Conservation (phyloP, 768 basidiomycete genomes). For the Sporobolomyces roseus region DNA sequence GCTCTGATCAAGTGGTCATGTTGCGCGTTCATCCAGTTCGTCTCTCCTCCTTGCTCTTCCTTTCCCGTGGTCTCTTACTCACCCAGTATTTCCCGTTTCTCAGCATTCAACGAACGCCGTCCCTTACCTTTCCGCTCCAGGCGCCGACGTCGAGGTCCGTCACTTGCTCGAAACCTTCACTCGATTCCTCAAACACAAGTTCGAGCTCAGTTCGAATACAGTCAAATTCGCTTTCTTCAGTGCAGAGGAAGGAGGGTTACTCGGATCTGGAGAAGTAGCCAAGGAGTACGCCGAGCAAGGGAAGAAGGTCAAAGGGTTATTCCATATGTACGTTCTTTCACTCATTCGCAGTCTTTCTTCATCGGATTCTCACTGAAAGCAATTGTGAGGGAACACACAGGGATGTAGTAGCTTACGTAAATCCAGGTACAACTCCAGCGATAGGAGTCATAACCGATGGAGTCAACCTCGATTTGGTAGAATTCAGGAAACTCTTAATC, state of each 20-base stretch:
- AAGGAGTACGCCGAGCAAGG: background rate
- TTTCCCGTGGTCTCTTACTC: background rate
- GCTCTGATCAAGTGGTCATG: constrained; percentile 43
- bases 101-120: constrained; percentile 51
- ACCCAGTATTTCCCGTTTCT: too few species aligned
- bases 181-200: constrained; percentile 46
- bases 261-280: constrained; percentile 40
- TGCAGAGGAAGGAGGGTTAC: constrained; percentile 52
- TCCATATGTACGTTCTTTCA: constrained; percentile 2
- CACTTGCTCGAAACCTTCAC: constrained; percentile 48
- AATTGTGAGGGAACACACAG: constrained; percentile 3
- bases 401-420: constrained; percentile 50
- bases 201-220: constrained; percentile 47
- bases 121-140: constrained; percentile 52
- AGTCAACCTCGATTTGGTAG: constrained; percentile 38
- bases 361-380: background rate
- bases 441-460: constrained; percentile 46
- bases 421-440: constrained; percentile 41
- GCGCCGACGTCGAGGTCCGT: constrained; percentile 50
- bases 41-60: background rate
- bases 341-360: background rate
- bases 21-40: constrained; percentile 41
- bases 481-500: constrained; percentile 41
- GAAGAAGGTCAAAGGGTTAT: constrained; percentile 18
- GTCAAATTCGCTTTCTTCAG: constrained; percentile 52